Percentiles rank a stretch among this genome's conserved stretches.
phyloP scores from a whole-genome alignment of 2,329 filamentous ascomycete species.

The Botrytis fabae region DNA sequence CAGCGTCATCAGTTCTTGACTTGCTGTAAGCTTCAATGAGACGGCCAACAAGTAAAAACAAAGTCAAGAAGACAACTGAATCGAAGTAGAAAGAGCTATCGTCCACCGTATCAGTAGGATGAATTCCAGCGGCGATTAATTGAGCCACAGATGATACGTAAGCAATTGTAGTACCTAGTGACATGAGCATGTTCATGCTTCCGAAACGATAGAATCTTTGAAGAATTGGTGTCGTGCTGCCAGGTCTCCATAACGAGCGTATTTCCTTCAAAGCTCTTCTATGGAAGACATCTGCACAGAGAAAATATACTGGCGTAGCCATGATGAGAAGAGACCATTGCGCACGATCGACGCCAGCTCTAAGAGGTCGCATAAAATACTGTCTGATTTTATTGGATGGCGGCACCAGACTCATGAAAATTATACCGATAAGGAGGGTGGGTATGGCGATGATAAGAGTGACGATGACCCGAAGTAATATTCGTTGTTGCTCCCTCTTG shows the following conservation, averaged over 20 bases:
- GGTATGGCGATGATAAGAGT: constrained; percentile 72
- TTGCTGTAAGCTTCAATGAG: constrained; percentile 89
- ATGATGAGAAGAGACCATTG: constrained; percentile 80
- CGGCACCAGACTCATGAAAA: constrained; percentile 83
- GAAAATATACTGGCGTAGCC: constrained; percentile 84
- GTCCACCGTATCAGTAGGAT: constrained; percentile 43
- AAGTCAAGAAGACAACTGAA: constrained; percentile 85
- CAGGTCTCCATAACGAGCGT: constrained; percentile 70
- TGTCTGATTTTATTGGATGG: constrained; percentile 56
- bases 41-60: constrained; percentile 77
- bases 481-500: constrained; percentile 64
- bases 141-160: constrained; percentile 81
- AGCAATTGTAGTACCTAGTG: constrained; percentile 81
- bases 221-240: constrained; percentile 70
- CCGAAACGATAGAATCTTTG: constrained; percentile 88
- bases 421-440: constrained; percentile 82
- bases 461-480: constrained; percentile 70
- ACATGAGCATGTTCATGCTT: constrained; percentile 95
- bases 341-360: constrained; percentile 70
- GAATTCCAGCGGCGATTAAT: constrained; percentile 63
- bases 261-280: constrained; percentile 76
- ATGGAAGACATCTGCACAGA: constrained; percentile 84
- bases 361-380: constrained; percentile 72
- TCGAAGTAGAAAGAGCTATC: constrained; percentile 76
- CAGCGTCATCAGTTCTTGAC: constrained; percentile 82